A percentile compares a stretch with the other conserved stretches of the same genome.
Evolutionary conservation across 2,329 filamentous ascomycete species (phyloP).

Genomic region (Talaromyces sp.): DNA sequence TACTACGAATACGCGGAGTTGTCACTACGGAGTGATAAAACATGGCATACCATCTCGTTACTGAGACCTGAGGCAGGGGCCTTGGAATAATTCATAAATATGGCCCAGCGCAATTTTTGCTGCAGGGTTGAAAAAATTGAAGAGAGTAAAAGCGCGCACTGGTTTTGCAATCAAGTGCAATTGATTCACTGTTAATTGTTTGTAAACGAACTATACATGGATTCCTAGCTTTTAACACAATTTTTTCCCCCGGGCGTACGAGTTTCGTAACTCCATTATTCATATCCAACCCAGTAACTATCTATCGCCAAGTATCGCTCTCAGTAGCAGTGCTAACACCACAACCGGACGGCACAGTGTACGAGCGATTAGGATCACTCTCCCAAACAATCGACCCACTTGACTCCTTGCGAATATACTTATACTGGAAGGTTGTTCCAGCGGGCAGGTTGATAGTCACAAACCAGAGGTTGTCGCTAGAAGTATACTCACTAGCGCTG

Average conservation of each 20-base stretch:
- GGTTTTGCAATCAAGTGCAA: too few species aligned
- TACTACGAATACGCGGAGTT: too few species aligned
- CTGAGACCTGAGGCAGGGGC: too few species aligned
- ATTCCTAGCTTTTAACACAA: too few species aligned
- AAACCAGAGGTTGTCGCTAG: constrained; percentile 60
- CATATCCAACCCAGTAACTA: too few species aligned
- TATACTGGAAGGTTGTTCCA: constrained; percentile 61
- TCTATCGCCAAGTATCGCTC: constrained; percentile 36
- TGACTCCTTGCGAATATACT: constrained; percentile 60
- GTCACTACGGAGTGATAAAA: too few species aligned
- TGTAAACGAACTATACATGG: neutral
- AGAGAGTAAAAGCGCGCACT: too few species aligned
- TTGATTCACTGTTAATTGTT: neutral
- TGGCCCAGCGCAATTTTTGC: too few species aligned
- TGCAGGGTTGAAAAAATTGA: too few species aligned
- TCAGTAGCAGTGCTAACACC: constrained; percentile 30
- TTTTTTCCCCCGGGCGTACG: neutral
- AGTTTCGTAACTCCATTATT: neutral
- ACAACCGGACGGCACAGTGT: constrained; percentile 40
- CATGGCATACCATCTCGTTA: too few species aligned
- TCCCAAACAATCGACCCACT: constrained; percentile 63
- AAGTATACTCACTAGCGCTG: constrained; percentile 60
- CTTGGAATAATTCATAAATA: too few species aligned
- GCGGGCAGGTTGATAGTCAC: constrained; percentile 54
- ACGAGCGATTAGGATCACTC: constrained; percentile 50